A percentile compares a stretch with the other conserved stretches of the same genome.
Conservation (phyloP, 805 yeast genomes). For the Brettanomyces sp. region DNA sequence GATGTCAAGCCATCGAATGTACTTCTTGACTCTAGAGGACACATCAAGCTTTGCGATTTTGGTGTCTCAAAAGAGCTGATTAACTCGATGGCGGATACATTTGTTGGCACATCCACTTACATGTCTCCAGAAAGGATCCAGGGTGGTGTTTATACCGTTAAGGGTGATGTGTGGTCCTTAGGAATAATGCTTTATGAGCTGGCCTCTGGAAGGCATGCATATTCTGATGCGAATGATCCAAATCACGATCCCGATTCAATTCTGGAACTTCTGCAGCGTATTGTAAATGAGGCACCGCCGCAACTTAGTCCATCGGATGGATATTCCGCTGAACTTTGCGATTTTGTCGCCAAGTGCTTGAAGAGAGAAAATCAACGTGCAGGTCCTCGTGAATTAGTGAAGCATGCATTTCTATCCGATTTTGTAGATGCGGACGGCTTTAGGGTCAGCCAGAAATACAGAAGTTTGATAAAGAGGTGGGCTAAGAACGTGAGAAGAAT, state of each 20-base stretch:
- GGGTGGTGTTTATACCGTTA: conserved; percentile 88
- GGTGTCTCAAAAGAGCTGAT: conserved; percentile 91
- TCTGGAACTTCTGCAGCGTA: conserved; percentile 80
- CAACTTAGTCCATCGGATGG: conserved; percentile 36
- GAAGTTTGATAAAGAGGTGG: conserved; percentile 25
- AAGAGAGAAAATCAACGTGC: conserved; percentile 66
- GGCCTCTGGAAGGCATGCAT: conserved; percentile 77
- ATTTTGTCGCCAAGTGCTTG: conserved; percentile 67
- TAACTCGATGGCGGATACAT: conserved; percentile 93
- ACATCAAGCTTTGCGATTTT: conserved; percentile 88
- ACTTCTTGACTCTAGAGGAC: conserved; percentile 75
- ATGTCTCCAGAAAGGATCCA: conserved; percentile 98
- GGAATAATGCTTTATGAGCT: conserved; percentile 86
- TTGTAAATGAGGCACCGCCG: conserved; percentile 91
- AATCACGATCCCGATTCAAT: conserved; percentile 64
- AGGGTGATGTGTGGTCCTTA: conserved; percentile 95
- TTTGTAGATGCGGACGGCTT: conserved; percentile 25
- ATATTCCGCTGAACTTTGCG: conserved; percentile 44
- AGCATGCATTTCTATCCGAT: conserved; percentile 24
- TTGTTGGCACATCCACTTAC: conserved; percentile 95
- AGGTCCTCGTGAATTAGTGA: conserved; percentile 61
- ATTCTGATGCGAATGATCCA: conserved; percentile 44
- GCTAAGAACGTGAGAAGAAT: conserved; percentile 28
- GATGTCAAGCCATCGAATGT: conserved; percentile 96
- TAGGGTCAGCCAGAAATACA: conserved; percentile 14